Base-by-base conservation (phyloP, 169 alveolate species). In the Neospora caninum region DNA sequence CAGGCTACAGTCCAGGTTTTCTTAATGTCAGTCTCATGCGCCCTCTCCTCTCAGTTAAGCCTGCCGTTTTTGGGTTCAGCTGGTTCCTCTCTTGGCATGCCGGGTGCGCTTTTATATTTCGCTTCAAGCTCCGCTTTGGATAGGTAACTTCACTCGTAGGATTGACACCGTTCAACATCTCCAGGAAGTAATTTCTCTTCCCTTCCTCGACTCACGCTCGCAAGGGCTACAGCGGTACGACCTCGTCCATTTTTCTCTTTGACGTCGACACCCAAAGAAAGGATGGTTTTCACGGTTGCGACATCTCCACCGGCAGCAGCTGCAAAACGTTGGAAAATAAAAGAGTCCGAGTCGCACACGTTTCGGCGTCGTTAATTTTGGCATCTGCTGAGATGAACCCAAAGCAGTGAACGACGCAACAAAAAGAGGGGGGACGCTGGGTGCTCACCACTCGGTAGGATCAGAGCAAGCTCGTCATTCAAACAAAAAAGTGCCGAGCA, bases 241-340 rank as follows among this genome's bases (percentile, higher is more conserved):
- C 94, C 94, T n/a, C 94, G 78, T 31, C 38, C 80, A 41, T 91
- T 91, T 82, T 49, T 80, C 64, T 43, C 80, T 10, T 70, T 49
- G 64, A 91, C 89, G 34, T 80, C 78, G 82, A 91, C 82, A 34
- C 94, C 94, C 42, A 43, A n/a, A 18, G 80, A n/a, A 31, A 91
- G 89, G 22, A 91, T 42, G 9, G 91, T 38, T 69, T 91, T 91
- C 27, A 91, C 89, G 7, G 80, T 80, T 29, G 86, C 80, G 20
- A 91, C 41, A 43, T 49, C 58, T 13, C 94, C 94, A 43, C 94
- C 94, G 29, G 94, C 94, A 27, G 89, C 94, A 91, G 94, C 94
- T 91, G 94, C 67, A 89, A 22, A 78, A 27, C 27, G 18, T n/a
- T 31, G 39, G 83, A 70, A n/a, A n/a, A 70, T 70, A 49, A 49